Conservation (phyloP, 129 eudicot genomes). For the Lactuca sativa region DNA sequence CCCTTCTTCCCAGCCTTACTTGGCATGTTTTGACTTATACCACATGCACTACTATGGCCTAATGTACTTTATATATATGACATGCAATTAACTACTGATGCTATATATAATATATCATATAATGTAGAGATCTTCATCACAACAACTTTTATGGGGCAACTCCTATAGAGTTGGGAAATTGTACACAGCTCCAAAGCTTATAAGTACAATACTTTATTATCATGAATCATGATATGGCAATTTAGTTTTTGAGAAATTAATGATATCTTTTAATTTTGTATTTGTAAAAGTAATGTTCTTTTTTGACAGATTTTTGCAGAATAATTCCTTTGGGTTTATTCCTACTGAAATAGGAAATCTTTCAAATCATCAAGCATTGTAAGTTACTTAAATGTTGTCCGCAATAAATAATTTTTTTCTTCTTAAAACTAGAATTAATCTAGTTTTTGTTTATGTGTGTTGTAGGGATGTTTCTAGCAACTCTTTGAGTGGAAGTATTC, state of each 20-base stretch:
- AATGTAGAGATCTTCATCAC: conserved; percentile 76
- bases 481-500: conserved; percentile 91
- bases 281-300: conserved; percentile 3
- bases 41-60: too few species aligned
- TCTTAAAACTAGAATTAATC: background rate
- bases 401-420: background rate
- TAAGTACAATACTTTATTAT: conserved; percentile 44
- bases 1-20: too few species aligned
- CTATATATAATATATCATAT: conserved; percentile 11
- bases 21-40: too few species aligned
- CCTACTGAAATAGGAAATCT: conserved; percentile 85
- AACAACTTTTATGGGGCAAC: conserved; percentile 85
- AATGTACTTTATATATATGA: background rate
- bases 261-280: background rate
- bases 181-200: conserved; percentile 79
- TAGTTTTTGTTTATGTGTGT: conserved; percentile 21
- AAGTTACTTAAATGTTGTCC: conserved; percentile 38
- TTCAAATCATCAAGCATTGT: conserved; percentile 66
- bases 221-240: background rate
- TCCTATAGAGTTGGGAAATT: conserved; percentile 90
- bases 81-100: conserved; percentile 19
- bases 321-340: conserved; percentile 77
- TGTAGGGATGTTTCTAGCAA: conserved; percentile 96
- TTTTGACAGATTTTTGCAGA: conserved; percentile 74
- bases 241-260: too few species aligned